phyloP scores from a whole-genome alignment of 805 yeast genomes.

The Zygosaccharomyces bailii region DNA sequence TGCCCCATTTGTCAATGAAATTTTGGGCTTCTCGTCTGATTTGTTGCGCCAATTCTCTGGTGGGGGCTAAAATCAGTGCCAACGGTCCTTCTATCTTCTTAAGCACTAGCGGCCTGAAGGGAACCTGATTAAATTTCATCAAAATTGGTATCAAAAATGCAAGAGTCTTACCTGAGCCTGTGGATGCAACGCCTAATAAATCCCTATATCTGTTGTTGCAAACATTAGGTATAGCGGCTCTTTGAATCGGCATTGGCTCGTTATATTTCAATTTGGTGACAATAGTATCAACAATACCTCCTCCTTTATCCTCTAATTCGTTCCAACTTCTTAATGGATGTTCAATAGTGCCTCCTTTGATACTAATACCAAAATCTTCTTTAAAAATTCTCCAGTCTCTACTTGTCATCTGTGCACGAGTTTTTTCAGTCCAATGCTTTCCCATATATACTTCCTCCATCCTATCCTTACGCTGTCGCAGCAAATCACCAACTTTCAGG shows the following conservation, averaged over 20 bases:
- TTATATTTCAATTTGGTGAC: slow-evolving; percentile 42
- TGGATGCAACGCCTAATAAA: slow-evolving; percentile 86
- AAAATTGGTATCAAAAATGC: slow-evolving; percentile 76
- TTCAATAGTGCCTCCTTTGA: slow-evolving; percentile 42
- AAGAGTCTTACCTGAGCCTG: slow-evolving; percentile 94
- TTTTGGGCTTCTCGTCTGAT: slow-evolving; percentile 64
- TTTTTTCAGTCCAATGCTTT: slow-evolving; percentile 65
- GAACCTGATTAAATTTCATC: slow-evolving; percentile 47
- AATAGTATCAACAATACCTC: slow-evolving; percentile 39
- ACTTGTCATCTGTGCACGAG: slow-evolving; percentile 58
- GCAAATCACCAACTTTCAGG: slow-evolving; percentile 19
- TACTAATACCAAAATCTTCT: slow-evolving; percentile 68
- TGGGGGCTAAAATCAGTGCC: slow-evolving; percentile 80
- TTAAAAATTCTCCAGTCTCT: slow-evolving; percentile 88
- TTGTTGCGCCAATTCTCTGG: slow-evolving; percentile 90
- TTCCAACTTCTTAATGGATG: slow-evolving; percentile 74
- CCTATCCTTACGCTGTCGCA: slow-evolving; percentile 17
- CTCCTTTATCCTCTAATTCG: slow-evolving; percentile 52
- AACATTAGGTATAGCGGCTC: slow-evolving; percentile 75
- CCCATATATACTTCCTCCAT: slow-evolving; percentile 25
- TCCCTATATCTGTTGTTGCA: slow-evolving; percentile 53
- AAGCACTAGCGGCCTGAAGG: slow-evolving; percentile 45
- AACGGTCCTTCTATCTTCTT: slow-evolving; percentile 59
- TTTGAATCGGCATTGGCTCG: slow-evolving; percentile 86
- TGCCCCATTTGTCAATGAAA: slow-evolving; percentile 41